Conservation (phyloP, 192 early-diverging fungal species). For the Podochytrium sp. region DNA sequence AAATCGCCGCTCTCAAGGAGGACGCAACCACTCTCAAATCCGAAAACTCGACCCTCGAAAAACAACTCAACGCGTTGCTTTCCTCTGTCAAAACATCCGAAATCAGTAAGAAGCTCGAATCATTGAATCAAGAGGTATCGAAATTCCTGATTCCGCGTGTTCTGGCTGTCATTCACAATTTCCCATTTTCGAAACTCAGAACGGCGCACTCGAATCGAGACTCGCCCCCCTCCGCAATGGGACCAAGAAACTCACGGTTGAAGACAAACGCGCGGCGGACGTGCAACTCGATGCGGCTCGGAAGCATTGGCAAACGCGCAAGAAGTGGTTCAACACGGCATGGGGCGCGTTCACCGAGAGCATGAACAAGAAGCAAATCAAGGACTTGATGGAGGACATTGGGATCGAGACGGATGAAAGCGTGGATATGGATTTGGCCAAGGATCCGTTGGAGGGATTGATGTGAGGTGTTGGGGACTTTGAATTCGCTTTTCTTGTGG, state of each 20-base stretch:
- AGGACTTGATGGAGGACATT: constrained; percentile 54
- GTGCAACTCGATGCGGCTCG: constrained; percentile 41
- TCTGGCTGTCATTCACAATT: neutral
- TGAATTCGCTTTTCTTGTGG: neutral
- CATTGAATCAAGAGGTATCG: constrained; percentile 30
- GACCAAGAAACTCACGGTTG: constrained; percentile 29
- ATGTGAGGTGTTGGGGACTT: neutral
- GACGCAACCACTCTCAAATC: constrained; percentile 30
- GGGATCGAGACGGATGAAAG: constrained; percentile 66
- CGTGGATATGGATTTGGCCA: constrained; percentile 43
- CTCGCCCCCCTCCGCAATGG: constrained; percentile 35
- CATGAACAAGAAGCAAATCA: constrained; percentile 52
- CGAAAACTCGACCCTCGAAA: constrained; percentile 9
- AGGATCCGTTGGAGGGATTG: constrained; percentile 36
- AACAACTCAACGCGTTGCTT: constrained; percentile 23
- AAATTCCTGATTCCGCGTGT: neutral
- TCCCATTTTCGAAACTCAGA: constrained; percentile 22
- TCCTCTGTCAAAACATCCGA: constrained; percentile 31
- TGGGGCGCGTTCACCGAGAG: constrained; percentile 55
- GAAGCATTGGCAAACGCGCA: constrained; percentile 59
- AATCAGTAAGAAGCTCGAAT: constrained; percentile 9
- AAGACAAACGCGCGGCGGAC: constrained; percentile 36
- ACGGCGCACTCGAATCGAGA: constrained; percentile 21
- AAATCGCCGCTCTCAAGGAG: constrained; percentile 36
- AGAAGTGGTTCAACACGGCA: constrained; percentile 61